These are phyloP conservation scores for Talaromyces proteolyticus DNA, from an alignment of 495 filamentous ascomycete genomes.

Conservation along the genomic window DNA sequence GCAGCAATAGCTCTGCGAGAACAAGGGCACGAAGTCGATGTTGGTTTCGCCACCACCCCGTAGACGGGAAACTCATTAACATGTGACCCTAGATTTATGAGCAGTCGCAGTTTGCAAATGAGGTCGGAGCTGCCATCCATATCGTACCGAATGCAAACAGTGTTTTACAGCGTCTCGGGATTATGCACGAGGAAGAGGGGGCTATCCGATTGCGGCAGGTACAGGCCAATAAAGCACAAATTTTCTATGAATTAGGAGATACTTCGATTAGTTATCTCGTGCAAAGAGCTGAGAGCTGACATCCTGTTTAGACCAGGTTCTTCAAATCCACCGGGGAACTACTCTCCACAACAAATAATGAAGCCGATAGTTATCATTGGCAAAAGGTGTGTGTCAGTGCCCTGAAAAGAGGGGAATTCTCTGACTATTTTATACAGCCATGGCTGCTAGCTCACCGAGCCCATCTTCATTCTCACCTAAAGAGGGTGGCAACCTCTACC, in stretches of 20 bases:
- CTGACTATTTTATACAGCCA: constrained; percentile 13
- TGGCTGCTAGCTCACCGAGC: constrained; percentile 40
- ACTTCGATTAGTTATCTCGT: constrained; percentile 22
- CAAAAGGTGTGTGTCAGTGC: constrained; percentile 33
- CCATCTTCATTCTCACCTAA: constrained; percentile 42
- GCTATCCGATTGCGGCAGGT: constrained; percentile 21
- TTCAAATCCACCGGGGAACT: too few species aligned
- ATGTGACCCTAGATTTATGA: constrained; percentile 33
- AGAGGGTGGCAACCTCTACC: constrained; percentile 10
- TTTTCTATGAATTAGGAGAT: background rate
- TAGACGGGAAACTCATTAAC: background rate
- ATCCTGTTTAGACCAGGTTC: too few species aligned
- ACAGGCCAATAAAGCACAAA: constrained; percentile 8
- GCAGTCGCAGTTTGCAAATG: constrained; percentile 30
- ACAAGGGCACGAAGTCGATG: constrained; percentile 43
- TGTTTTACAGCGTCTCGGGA: constrained; percentile 34
- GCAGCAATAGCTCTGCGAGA: constrained; percentile 45
- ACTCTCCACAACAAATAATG: too few species aligned
- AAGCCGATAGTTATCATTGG: constrained; percentile 41
- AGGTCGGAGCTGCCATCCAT: constrained; percentile 43
- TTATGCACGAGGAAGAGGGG: constrained; percentile 20
- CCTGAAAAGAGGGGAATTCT: background rate
- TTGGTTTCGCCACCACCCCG: background rate
- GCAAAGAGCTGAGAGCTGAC: too few species aligned
- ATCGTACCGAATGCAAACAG: constrained; percentile 42